Evolutionary conservation across 176 grass and related monocot genomes (phyloP).

Genomic region (Zoysia pacifica): DNA sequence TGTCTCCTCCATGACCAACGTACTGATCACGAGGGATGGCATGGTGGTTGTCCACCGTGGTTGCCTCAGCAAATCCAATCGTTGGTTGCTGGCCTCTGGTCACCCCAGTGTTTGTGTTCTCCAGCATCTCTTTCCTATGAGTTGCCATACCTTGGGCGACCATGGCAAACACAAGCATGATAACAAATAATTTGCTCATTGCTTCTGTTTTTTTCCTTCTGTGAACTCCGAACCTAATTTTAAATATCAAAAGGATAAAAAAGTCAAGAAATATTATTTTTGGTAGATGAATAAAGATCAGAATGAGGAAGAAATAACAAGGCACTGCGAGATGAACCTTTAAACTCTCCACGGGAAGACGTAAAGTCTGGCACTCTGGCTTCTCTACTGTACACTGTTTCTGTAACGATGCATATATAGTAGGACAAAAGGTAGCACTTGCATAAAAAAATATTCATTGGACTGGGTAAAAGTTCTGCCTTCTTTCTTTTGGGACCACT

Average conservation of each 20-base stretch:
- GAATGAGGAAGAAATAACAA: background rate
- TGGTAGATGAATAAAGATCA: background rate
- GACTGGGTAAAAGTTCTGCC: background rate
- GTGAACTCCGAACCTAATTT: background rate
- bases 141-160: background rate
- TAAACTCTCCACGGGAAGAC: background rate
- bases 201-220: constrained; percentile 6
- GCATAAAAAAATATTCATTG: constrained; percentile 5
- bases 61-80: constrained; percentile 7
- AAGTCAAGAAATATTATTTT: background rate
- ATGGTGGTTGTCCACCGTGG: constrained; percentile 53
- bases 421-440: background rate
- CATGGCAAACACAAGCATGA: constrained; percentile 17
- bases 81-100: background rate
- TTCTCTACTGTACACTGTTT: constrained; percentile 37
- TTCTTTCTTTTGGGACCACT: constrained; percentile 14
- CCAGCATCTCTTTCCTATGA: background rate
- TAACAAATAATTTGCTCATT: background rate
- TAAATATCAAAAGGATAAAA: background rate
- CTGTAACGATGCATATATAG: constrained; percentile 48
- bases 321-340: constrained; percentile 27
- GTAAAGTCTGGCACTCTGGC: background rate
- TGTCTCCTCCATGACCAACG: constrained; percentile 38
- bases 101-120: background rate
- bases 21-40: constrained; percentile 56